phyloP scores from a whole-genome alignment of 2,329 filamentous ascomycete genomes.

The Metarhizium brunneum region DNA sequence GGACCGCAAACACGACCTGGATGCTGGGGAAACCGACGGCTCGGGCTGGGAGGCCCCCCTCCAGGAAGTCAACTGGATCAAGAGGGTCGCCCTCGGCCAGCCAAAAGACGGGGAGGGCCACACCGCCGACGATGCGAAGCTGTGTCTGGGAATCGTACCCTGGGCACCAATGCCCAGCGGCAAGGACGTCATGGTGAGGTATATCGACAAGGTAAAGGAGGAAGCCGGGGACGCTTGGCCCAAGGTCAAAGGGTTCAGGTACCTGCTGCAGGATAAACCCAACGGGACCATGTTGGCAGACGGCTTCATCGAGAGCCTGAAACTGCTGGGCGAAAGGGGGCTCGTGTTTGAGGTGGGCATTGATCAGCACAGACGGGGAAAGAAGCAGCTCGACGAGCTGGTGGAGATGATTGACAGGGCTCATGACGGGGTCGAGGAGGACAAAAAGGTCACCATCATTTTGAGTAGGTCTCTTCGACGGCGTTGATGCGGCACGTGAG shows the following conservation, averaged over 20 bases:
- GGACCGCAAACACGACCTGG: conserved; percentile 58
- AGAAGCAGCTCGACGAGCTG: conserved; percentile 63
- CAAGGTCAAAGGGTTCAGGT: conserved; percentile 71
- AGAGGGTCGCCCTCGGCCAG: conserved; percentile 53
- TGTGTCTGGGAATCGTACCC: conserved; percentile 63
- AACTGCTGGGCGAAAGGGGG: conserved; percentile 52
- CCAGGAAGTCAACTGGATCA: conserved; percentile 61
- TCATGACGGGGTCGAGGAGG: conserved; percentile 49
- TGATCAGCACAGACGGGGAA: conserved; percentile 68
- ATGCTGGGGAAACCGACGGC: conserved; percentile 32
- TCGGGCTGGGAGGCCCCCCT: conserved; percentile 60
- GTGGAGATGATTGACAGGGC: conserved; percentile 61
- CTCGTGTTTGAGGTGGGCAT: conserved; percentile 77
- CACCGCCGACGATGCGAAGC: conserved; percentile 26
- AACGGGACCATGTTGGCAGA: conserved; percentile 53
- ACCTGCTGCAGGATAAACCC: conserved; percentile 71
- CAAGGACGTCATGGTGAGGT: conserved; percentile 48
- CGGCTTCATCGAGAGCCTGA: conserved; percentile 56
- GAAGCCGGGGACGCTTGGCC: conserved; percentile 55
- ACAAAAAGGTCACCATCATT: conserved; percentile 55
- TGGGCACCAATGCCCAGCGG: conserved; percentile 79
- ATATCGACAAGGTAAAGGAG: conserved; percentile 52
- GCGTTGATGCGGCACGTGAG: not conserved
- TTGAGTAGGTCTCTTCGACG: conserved; percentile 47
- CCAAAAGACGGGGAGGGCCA: conserved; percentile 51